phyloP scores from a whole-genome alignment of 345 rosid genomes.

The Alliaria petiolata region DNA sequence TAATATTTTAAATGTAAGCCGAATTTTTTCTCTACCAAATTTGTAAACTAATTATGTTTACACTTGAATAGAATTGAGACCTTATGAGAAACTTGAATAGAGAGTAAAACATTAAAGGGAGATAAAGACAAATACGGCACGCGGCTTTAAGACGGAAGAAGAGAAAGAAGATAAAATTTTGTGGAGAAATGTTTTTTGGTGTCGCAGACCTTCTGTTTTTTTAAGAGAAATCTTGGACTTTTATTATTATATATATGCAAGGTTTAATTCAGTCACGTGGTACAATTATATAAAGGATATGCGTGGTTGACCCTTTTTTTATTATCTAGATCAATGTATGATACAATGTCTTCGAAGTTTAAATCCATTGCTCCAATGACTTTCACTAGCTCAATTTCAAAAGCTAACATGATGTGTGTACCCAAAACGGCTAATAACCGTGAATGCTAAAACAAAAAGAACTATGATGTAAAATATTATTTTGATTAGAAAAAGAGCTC shows the following conservation, averaged over 20 bases:
- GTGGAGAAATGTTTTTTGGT: no score
- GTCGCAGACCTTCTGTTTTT: background rate
- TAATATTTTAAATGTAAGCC: no score
- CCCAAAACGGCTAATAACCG: background rate
- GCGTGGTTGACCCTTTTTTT: background rate
- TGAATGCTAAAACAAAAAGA: background rate
- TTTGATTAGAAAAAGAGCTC: no score
- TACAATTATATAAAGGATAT: background rate
- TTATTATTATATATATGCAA: background rate
- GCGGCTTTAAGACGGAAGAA: background rate
- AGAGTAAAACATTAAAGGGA: no score
- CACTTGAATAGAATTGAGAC: no score
- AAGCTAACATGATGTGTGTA: background rate
- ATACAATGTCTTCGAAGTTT: slow-evolving; percentile 3
- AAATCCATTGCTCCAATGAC: slow-evolving; percentile 11
- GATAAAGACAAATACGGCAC: background rate
- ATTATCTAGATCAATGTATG: background rate
- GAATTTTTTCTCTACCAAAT: no score
- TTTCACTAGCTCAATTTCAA: slow-evolving; percentile 1
- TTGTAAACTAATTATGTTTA: no score
- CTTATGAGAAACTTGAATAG: no score
- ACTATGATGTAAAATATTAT: no score
- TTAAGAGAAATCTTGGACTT: background rate
- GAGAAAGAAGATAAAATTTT: background rate
- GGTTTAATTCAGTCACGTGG: slow-evolving; percentile 11